Percentiles rank a stretch among this genome's conserved stretches.
Evolutionary conservation across 1,284 basidiomycete species (phyloP).

Genomic region (Anthracocystis walkeri): DNA sequence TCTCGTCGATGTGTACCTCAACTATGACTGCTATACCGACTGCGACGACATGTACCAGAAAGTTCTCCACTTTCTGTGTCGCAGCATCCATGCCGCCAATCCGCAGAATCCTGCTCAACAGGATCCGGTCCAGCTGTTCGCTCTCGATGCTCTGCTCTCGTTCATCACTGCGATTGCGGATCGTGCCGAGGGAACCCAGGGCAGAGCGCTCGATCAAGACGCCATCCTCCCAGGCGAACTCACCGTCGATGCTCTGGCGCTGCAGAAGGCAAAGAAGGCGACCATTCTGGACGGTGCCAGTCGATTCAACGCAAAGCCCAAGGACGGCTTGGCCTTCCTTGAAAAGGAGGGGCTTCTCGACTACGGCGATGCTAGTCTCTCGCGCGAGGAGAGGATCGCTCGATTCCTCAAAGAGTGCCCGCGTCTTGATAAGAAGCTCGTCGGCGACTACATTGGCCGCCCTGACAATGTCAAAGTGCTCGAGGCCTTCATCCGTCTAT

Average conservation of each 20-base stretch:
- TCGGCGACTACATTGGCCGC: conserved; percentile 93
- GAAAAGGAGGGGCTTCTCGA: conserved; percentile 75
- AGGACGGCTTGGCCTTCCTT: conserved; percentile 81
- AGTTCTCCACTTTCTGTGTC: conserved; percentile 84
- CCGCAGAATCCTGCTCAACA: conserved; percentile 84
- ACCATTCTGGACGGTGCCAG: conserved; percentile 85
- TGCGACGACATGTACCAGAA: conserved; percentile 96
- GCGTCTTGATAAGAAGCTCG: conserved; percentile 88
- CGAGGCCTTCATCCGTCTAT: conserved; percentile 86
- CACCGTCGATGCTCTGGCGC: conserved; percentile 74
- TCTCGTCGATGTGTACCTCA: conserved; percentile 94
- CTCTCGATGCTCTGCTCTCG: conserved; percentile 86
- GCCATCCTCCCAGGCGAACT: conserved; percentile 69
- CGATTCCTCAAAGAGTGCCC: conserved; percentile 87
- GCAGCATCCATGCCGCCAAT: conserved; percentile 62
- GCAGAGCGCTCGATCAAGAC: conserved; percentile 3
- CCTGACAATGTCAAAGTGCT: conserved; percentile 88
- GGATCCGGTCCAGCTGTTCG: conserved; percentile 84
- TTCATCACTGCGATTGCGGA: conserved; percentile 90
- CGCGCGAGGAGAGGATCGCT: conserved; percentile 72
- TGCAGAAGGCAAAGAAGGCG: conserved; percentile 86
- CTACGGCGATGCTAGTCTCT: conserved; percentile 72
- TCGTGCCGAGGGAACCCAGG: conserved; percentile 77
- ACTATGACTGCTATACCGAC: conserved; percentile 97
- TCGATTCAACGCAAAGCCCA: conserved; percentile 95